These are phyloP conservation scores for Geotrichum phurueaensis DNA, from an alignment of 1,139 yeast species.

Conservation along the genomic window DNA sequence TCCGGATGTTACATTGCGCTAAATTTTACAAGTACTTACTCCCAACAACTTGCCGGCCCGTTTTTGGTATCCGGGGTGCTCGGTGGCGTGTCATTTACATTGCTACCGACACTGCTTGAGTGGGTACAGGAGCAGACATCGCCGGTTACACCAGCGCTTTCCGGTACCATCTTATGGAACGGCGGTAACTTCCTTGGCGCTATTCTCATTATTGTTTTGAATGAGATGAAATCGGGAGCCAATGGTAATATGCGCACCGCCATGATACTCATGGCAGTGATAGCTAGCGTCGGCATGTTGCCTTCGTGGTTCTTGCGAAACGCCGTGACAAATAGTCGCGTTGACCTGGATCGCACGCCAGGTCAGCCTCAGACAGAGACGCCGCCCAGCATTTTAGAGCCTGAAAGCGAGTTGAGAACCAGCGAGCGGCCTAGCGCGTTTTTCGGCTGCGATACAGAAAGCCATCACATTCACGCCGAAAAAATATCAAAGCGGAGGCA, in stretches of 20 bases:
- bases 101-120: slow-evolving; percentile 34
- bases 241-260: slow-evolving; percentile 32
- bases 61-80: slow-evolving; percentile 33
- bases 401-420: background rate
- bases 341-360: slow-evolving; percentile 20
- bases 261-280: slow-evolving; percentile 33
- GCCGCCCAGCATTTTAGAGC: too few species aligned
- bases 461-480: background rate
- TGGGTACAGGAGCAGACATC: slow-evolving; percentile 36
- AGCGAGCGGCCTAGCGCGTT: background rate
- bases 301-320: slow-evolving; percentile 24
- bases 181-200: slow-evolving; percentile 37
- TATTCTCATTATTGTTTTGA: slow-evolving; percentile 34
- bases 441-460: background rate
- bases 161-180: slow-evolving; percentile 33
- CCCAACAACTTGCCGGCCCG: slow-evolving; percentile 31
- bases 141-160: slow-evolving; percentile 34
- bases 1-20: slow-evolving; percentile 33
- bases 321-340: slow-evolving; percentile 21
- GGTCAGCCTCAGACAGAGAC: background rate
- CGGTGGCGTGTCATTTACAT: slow-evolving; percentile 35
- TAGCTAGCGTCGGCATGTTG: slow-evolving; percentile 29
- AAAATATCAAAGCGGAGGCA: background rate
- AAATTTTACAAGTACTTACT: slow-evolving; percentile 30
- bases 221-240: slow-evolving; percentile 30